These are phyloP conservation scores for Cladosporium oxysporum DNA, from an alignment of 2,329 filamentous ascomycete species.

Conservation along the genomic window DNA sequence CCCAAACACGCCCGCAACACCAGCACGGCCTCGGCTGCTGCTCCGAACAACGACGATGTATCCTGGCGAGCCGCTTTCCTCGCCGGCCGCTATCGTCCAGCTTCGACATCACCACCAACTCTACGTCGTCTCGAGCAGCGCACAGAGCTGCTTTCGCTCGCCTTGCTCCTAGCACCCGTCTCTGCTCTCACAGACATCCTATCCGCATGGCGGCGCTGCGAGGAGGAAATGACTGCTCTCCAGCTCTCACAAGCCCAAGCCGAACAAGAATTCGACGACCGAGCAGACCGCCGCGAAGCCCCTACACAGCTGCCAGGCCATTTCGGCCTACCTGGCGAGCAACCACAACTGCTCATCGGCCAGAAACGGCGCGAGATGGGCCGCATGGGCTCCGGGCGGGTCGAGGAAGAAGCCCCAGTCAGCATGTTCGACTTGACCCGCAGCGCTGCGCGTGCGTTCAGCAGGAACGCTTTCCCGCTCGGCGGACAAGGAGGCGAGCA, in stretches of 20 bases:
- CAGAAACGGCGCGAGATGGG: slow-evolving; percentile 46
- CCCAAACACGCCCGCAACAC: slow-evolving; percentile 24
- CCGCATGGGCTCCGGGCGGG: slow-evolving; percentile 29
- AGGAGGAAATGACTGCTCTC: slow-evolving; percentile 71
- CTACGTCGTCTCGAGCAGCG: slow-evolving; percentile 76
- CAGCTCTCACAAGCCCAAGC: slow-evolving; percentile 66
- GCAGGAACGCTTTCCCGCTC: slow-evolving; percentile 23
- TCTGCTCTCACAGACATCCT: slow-evolving; percentile 72
- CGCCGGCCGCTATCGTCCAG: slow-evolving; percentile 69
- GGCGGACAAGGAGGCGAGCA: neutral
- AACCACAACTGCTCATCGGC: slow-evolving; percentile 38
- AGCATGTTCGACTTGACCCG: slow-evolving; percentile 56
- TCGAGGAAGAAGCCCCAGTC: slow-evolving; percentile 52
- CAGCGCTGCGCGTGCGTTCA: slow-evolving; percentile 51
- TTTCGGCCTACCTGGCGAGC: slow-evolving; percentile 42
- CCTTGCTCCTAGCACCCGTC: slow-evolving; percentile 71
- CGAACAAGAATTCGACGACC: slow-evolving; percentile 70
- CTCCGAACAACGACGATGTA: slow-evolving; percentile 58
- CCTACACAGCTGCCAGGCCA: slow-evolving; percentile 44
- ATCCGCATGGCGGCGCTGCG: slow-evolving; percentile 72
- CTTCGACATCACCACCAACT: slow-evolving; percentile 52
- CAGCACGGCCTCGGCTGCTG: slow-evolving; percentile 27
- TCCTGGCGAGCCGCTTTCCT: slow-evolving; percentile 78
- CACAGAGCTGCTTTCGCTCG: slow-evolving; percentile 75
- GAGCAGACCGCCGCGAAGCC: slow-evolving; percentile 54